Percentiles rank a stretch among this genome's conserved stretches.
Evolutionary conservation across 768 basidiomycete species (phyloP).

Genomic region (Trametes gibbosa): DNA sequence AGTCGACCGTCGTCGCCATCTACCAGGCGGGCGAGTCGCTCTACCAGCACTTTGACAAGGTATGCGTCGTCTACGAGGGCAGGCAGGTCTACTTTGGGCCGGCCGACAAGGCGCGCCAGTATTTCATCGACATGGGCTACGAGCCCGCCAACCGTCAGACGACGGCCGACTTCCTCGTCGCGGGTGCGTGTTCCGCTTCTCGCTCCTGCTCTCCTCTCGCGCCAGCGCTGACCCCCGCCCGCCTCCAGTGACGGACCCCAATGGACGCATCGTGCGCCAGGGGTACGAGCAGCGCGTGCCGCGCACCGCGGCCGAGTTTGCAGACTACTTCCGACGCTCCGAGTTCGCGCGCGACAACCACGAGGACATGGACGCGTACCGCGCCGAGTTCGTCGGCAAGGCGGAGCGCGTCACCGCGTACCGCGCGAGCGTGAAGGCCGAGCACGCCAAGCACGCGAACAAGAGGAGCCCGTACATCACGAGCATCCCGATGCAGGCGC

Average conservation of each 20-base stretch:
- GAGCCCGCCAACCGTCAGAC: conserved; percentile 54
- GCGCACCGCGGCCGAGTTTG: conserved; percentile 57
- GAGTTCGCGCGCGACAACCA: conserved; percentile 40
- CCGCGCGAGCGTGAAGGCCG: conserved; percentile 44
- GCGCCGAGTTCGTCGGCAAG: conserved; percentile 42
- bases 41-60: conserved; percentile 72
- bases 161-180: conserved; percentile 58
- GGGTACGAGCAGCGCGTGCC: conserved; percentile 43
- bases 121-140: conserved; percentile 71
- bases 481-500: conserved; percentile 35
- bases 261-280: conserved; percentile 48
- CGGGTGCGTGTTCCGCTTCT: conserved; percentile 26
- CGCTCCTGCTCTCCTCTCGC: neutral
- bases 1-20: conserved; percentile 71
- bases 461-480: conserved; percentile 38
- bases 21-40: conserved; percentile 80
- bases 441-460: conserved; percentile 47
- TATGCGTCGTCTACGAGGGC: conserved; percentile 75
- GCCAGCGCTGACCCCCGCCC: neutral
- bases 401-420: conserved; percentile 43
- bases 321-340: conserved; percentile 34
- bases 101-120: conserved; percentile 58
- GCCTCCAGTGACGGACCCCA: conserved; percentile 52
- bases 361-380: conserved; percentile 47
- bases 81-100: conserved; percentile 74